Base-by-base conservation (phyloP, 1,139 yeast species). In the Debaryomyces subglobosus region DNA sequence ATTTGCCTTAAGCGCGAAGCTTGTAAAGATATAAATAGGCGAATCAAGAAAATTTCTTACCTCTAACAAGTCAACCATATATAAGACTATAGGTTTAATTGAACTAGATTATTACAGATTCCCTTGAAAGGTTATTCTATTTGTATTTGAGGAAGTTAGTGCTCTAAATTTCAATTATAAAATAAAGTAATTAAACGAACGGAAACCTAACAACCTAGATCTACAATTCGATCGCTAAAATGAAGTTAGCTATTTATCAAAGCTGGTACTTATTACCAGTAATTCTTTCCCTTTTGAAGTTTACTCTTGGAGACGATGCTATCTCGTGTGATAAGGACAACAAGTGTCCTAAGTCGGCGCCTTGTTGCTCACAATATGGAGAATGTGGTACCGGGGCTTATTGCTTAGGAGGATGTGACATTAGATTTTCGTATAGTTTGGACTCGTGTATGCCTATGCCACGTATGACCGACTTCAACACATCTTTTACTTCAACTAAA, bases 321-420 rank as follows among this genome's bases (percentile, higher is more conserved):
- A 66, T 70, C 47, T 50, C 63, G 7, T 88, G 96, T 68, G 76
- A 76, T 46, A 63, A 69, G 8, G 67, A 77, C 13, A 52, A 58
- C n/a, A 61, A 68, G 10, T 90, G 96, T 68, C 96, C 96, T 0
- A 79, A 81, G 56, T 77, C 74, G 38, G 58, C 68, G 47, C 96
- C 96, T 41, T 90, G 96, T 64, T 90, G 97, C 64, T 84, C 91
- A 18, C 89, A 85, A 56, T 87, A 82, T 59, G 96, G 96, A 33
- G 74, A 70, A n/a, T 90, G 97, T 75, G 96, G 96, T 48, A 77
- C 85, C 13, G 97, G 97, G 1, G 72, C 84, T 3, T 74, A 78
- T 64, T 90, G 97, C 72, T 74, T 90, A 44, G 92, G 90, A 44
- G 94, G 96, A 13, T 89, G 96, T 68, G 89, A 88, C 65, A 82